Percentiles rank a stretch among this genome's conserved stretches.
These are phyloP conservation scores for Penicillium odoratum DNA, from an alignment of 495 filamentous ascomycete genomes.

Conservation along the genomic window DNA sequence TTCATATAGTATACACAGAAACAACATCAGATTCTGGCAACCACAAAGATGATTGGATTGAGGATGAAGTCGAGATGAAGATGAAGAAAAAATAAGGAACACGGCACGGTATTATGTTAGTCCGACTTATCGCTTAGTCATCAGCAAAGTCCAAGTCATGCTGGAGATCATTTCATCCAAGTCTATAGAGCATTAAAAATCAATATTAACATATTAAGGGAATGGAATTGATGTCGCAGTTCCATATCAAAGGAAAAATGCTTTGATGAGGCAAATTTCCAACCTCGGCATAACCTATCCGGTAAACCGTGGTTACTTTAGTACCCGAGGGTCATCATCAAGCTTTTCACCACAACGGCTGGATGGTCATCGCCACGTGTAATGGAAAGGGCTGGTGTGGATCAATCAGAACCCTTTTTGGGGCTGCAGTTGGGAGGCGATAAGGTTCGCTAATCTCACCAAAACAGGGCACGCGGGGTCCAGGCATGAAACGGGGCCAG, in stretches of 20 bases:
- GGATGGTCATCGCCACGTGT: not conserved
- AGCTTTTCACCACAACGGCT: not conserved
- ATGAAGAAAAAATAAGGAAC: not conserved
- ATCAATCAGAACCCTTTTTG: not conserved
- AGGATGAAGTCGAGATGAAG: not conserved
- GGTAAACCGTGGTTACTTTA: too few species aligned
- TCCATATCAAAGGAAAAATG: too few species aligned
- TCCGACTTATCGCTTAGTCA: not conserved
- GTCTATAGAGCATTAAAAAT: too few species aligned
- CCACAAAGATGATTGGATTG: not conserved
- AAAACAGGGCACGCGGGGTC: not conserved
- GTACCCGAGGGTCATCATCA: not conserved
- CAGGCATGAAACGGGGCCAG: not conserved
- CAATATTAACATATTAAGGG: too few species aligned
- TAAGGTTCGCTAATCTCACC: not conserved
- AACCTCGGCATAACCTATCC: too few species aligned
- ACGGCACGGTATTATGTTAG: not conserved
- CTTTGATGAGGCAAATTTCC: too few species aligned
- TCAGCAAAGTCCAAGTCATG: too few species aligned
- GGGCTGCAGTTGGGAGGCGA: not conserved
- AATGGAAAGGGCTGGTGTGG: not conserved
- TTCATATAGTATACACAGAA: not conserved
- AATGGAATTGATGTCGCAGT: too few species aligned
- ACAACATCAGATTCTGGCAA: slow-evolving; percentile 7
- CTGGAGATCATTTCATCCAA: too few species aligned